These are phyloP conservation scores for Hanseniaspora thailandica DNA, from an alignment of 805 yeast species.

Conservation along the genomic window DNA sequence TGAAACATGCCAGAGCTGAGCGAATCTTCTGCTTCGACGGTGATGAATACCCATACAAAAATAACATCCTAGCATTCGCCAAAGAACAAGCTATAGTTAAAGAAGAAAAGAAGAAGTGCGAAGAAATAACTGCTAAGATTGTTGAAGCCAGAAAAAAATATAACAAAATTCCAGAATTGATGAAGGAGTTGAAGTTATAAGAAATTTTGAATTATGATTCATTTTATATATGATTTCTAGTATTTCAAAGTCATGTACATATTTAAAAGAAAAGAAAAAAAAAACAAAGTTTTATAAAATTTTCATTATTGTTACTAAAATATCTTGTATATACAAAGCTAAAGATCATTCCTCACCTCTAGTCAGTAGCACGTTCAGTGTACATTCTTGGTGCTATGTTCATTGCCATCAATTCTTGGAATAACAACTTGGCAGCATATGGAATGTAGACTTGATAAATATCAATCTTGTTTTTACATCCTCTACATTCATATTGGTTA, in stretches of 20 bases:
- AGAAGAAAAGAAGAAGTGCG: slow-evolving; percentile 24
- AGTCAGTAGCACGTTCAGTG: slow-evolving; percentile 62
- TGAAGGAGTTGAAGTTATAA: slow-evolving; percentile 6
- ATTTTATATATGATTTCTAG: neutral
- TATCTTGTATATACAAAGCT: neutral
- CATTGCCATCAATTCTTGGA: slow-evolving; percentile 99
- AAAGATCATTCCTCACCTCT: neutral
- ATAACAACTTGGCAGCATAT: slow-evolving; percentile 91
- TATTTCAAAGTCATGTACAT: neutral
- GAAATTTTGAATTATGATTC: neutral
- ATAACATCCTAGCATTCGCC: slow-evolving; percentile 74
- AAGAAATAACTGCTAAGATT: slow-evolving; percentile 21
- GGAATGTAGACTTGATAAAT: slow-evolving; percentile 96
- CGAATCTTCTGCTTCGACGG: slow-evolving; percentile 84
- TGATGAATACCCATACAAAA: slow-evolving; percentile 72
- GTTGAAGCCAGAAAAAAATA: slow-evolving; percentile 16
- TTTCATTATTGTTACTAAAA: neutral
- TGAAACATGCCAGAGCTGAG: slow-evolving; percentile 65
- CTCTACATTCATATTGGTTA: slow-evolving; percentile 95
- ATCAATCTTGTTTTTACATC: slow-evolving; percentile 96
- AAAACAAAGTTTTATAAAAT: neutral
- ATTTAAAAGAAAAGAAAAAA: neutral
- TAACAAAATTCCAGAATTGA: slow-evolving; percentile 4
- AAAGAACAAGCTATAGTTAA: slow-evolving; percentile 53
- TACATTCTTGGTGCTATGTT: slow-evolving; percentile 93